Evolutionary conservation across 176 grass and related monocot genomes (phyloP), one percentile per base, ranked within the genome.

Genomic region (Carex myosuroides): DNA sequence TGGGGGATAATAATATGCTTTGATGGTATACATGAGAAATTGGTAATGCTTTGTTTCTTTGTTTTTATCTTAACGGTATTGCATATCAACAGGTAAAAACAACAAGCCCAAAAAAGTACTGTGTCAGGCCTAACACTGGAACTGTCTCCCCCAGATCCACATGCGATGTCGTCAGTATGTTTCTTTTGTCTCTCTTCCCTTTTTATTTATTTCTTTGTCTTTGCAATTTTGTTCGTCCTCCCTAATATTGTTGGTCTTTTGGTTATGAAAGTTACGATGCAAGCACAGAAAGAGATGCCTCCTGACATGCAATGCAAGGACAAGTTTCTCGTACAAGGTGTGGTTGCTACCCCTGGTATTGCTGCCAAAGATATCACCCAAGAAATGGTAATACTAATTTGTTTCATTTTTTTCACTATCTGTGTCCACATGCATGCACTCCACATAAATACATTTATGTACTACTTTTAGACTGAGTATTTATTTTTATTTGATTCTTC

Each of bases 221-320:
- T 24, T 65, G 58, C 6, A 48, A 22, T 82, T 44, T 64, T 82
- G 21, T 82, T 44, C n/a, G 22, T 56, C 11, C 41, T 11, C 17
- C 30, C 29, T 84, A 55, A 33, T 70, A 42, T 60, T 81, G 7
- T 60, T 46, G 75, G 61, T 33, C 12, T 71, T 60, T 66, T 85
- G 69, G 18, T 53, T 44, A 85, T 79, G 71, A 22, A 71, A 88
- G 87, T 85, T 64, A 85, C 83, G 5, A 85, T 85, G 87, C 81
- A 80, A 85, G 81, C 86, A 46, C 86, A 84, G 17, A 52, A 76
- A 55, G 80, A 88, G 29, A 57, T 81, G 64, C 87, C 87, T 70
- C 35, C 81, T 50, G 87, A 85, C 53, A 80, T 88, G 81, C 70
- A 88, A 68, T 88, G 87, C 87, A 85, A 88, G 73, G 87, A 88